Evolutionary conservation across 164 flowering plant species (phyloP), one percentile per base, ranked within the genome.

Genomic region (Sextonia rubra): DNA sequence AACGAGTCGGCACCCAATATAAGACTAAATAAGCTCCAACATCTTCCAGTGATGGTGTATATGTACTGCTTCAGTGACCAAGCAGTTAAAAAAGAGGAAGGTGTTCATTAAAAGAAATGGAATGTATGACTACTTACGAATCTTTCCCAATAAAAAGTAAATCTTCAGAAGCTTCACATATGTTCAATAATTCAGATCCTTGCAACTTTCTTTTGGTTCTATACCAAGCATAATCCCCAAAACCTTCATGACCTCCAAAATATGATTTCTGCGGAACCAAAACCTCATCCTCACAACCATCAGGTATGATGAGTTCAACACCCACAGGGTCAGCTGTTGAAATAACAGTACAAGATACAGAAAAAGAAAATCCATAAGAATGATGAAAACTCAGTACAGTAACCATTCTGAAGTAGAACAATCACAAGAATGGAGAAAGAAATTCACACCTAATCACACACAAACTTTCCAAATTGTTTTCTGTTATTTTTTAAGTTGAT

Each of bases 191-290:
- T 64, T 82, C 86, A 69, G 90, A 80, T 74, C 69, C 91, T 52
- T 83, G 68, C 47, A 91, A 82, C 84, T 87, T 89, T 52, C 70
- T 68, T 71, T 81, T 82, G 68, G 86, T 79, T 74, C 93, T 82
- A 64, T 86, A 93, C 99, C 99, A 96, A 64, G 82, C 77, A 79
- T 81, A 96, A 66, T 84, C 83, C 70, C 97, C 95, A 72, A 60
- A 74, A 75, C 98, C 97, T 90, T 96, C 98, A 76, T 82, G 77
- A 60, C 99, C 99, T 65, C 99, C 99, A 81, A 87, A 93, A 79
- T 96, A 96, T 61, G 71, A 82, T 74, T 83, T 91, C 55, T 70
- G 76, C 18, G 97, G 98, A 75, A 93, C 77, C 49, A 90, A 86
- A 75, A 85, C 88, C 64, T 79, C 66, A 55, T 83, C 88, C 84